Base-by-base conservation (phyloP, 805 yeast species). In the Metschnikowia baotianmanensis region DNA sequence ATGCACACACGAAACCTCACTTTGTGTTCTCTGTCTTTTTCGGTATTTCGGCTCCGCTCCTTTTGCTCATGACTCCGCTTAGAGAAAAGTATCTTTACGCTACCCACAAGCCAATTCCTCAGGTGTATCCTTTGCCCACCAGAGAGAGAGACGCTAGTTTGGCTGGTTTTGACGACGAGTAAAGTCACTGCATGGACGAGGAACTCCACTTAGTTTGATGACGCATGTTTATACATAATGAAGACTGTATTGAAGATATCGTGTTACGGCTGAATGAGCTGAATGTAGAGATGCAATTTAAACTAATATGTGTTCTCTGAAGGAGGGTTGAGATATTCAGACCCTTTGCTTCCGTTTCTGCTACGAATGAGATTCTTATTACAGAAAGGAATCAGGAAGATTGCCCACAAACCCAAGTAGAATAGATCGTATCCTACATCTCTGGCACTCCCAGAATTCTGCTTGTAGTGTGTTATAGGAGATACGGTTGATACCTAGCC, bases 1-100 rank as follows among this genome's bases (percentile, higher is more conserved):
- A 80, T 52, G 85, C 90, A 18, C 83, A 84, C 65, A 77, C 77
- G 51, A 78, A 80, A 58, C 95, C 95, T 30, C 87, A 84, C 63
- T 69, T 83, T 48, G 81, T 84, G 59, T 80, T 73, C 56, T 71
- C 88, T 21, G 74, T 78, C 16, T 70, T 71, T 26, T 70, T 85
- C 55, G 95, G 89, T 6, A 57, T 78, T 30, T 59, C 82, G 36
- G 88, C 86, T 4, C 91, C 93, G 10, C 62, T 79, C 5, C 74
- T 83, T 41, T 70, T 84, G 26, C 68, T 72, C 22, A 73, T 75
- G 38, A 73, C 88, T 31, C 88, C 89, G 22, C 53, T 83, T 34
- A 81, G 95, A 74, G 78, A 84, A 64, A 78, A 74, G 60, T 81
- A 68, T 58, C 63, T 81, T 46, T 86, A 78, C 56, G 74, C 67